Percentiles rank a stretch among this genome's conserved stretches.
Evolutionary conservation across 345 rosid species (phyloP).

Genomic region (Salix koriyanagi): DNA sequence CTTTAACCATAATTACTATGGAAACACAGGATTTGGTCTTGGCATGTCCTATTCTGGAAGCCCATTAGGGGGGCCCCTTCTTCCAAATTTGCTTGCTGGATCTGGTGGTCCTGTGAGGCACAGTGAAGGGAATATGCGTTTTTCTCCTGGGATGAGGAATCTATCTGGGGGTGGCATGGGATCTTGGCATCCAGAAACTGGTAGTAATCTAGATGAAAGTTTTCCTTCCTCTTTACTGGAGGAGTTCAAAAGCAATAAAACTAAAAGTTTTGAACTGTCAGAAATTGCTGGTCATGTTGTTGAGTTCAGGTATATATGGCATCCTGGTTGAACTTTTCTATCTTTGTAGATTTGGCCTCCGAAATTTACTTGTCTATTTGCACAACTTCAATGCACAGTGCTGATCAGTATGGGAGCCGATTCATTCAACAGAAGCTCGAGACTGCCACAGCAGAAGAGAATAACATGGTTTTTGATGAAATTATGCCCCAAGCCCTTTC

Average conservation of each 20-base stretch:
- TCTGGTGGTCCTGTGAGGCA: conserved; percentile 50
- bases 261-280: conserved; percentile 65
- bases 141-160: conserved; percentile 50
- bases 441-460: conserved; percentile 81
- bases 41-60: conserved; percentile 56
- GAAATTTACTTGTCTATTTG: conserved; percentile 8
- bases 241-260: conserved; percentile 65
- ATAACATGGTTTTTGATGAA: conserved; percentile 80
- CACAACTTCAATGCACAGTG: conserved; percentile 37
- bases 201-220: conserved; percentile 43
- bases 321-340: neutral
- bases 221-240: conserved; percentile 57
- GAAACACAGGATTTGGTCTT: conserved; percentile 45
- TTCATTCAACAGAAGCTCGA: conserved; percentile 97
- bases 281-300: conserved; percentile 71
- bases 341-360: neutral
- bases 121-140: conserved; percentile 44
- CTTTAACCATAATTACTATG: conserved; percentile 40
- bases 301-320: conserved; percentile 56
- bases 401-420: conserved; percentile 94
- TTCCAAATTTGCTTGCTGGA: conserved; percentile 48
- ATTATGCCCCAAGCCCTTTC: conserved; percentile 80
- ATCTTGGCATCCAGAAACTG: conserved; percentile 52
- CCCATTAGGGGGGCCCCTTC: conserved; percentile 35
- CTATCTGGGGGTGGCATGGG: conserved; percentile 47